Percentiles rank a stretch among this genome's conserved stretches.
Conservation (phyloP, 2,329 filamentous ascomycete species). For the Clonostachys solani region DNA sequence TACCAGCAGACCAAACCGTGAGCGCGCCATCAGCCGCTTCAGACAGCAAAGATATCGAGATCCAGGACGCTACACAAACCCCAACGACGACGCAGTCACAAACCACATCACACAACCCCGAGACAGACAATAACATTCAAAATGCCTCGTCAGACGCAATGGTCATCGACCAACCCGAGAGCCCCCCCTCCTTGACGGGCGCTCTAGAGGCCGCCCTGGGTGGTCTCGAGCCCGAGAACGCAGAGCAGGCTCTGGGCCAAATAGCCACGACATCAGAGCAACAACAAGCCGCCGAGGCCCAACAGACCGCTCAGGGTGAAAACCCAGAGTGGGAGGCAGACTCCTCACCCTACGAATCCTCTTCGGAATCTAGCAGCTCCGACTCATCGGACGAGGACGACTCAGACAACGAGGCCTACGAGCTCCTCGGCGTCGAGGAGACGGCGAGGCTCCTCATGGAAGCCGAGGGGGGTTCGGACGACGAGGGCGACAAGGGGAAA, state of each 20-base stretch:
- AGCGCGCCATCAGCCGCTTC: conserved; percentile 16
- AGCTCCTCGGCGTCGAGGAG: conserved; percentile 75
- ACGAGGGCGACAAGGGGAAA: conserved; percentile 56
- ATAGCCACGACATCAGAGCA: background rate
- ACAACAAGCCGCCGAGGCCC: background rate
- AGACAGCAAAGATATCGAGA: conserved; percentile 11
- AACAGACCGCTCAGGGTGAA: conserved; percentile 17
- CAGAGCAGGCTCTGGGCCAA: conserved; percentile 1
- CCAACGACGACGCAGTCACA: background rate
- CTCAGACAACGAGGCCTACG: conserved; percentile 59
- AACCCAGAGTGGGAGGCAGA: conserved; percentile 83
- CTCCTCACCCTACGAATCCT: conserved; percentile 72
- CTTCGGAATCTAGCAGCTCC: conserved; percentile 54
- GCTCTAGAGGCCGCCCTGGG: conserved; percentile 39
- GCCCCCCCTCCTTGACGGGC: conserved; percentile 30
- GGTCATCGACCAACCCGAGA: conserved; percentile 27
- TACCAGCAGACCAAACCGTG: conserved; percentile 22
- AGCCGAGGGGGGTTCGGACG: conserved; percentile 74
- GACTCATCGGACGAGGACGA: conserved; percentile 59
- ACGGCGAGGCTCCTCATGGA: conserved; percentile 83
- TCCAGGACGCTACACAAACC: conserved; percentile 4
- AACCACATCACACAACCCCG: background rate
- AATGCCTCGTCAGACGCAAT: conserved; percentile 21
- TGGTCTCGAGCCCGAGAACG: conserved; percentile 18
- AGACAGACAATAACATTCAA: background rate